A percentile compares a stretch with the other conserved stretches of the same genome.
These are phyloP conservation scores for Nepenthes alata DNA, from an alignment of 179 eudicot species.

Conservation along the genomic window DNA sequence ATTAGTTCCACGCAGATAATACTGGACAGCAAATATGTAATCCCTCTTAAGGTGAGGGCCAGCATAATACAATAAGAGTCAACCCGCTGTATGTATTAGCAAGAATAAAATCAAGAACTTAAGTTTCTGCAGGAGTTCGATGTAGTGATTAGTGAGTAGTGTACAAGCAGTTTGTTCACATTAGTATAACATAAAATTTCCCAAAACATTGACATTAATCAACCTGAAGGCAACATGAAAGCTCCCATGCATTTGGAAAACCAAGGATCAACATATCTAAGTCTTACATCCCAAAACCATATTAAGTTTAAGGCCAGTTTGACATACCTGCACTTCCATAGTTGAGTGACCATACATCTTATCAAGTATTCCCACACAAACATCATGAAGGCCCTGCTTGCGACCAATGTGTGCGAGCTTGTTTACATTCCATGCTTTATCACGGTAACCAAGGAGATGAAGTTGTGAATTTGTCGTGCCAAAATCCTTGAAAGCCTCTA, in stretches of 20 bases:
- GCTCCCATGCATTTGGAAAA: background rate
- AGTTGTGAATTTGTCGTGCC: conserved; percentile 68
- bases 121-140: too few species aligned
- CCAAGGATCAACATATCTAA: background rate
- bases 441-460: conserved; percentile 97
- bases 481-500: conserved; percentile 91
- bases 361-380: conserved; percentile 81
- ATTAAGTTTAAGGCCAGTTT: background rate
- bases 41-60: too few species aligned
- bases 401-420: conserved; percentile 92
- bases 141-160: too few species aligned
- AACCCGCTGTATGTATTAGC: too few species aligned
- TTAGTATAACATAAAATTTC: too few species aligned
- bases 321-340: conserved; percentile 96
- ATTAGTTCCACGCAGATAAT: too few species aligned
- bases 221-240: background rate
- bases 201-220: too few species aligned
- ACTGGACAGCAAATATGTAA: too few species aligned
- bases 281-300: background rate
- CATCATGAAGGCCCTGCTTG: conserved; percentile 89
- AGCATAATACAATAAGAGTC: too few species aligned
- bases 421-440: conserved; percentile 98
- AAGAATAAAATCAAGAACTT: too few species aligned
- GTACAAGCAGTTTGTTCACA: too few species aligned
- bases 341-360: conserved; percentile 99